These are phyloP conservation scores for Penicillium sp. DNA, from an alignment of 2,329 filamentous ascomycete genomes.

Conservation along the genomic window DNA sequence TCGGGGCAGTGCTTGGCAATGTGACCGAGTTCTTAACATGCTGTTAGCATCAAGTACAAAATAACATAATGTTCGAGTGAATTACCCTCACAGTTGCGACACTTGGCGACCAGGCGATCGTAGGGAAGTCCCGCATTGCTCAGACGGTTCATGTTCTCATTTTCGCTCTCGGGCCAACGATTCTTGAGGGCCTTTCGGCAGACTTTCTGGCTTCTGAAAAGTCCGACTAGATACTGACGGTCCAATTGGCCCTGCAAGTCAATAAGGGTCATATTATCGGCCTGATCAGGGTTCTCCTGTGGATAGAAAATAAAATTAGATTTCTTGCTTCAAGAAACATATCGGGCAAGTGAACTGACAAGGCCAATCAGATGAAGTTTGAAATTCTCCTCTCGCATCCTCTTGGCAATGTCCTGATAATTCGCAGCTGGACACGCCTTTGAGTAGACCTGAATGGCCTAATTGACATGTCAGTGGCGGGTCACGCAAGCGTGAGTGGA, in stretches of 20 bases:
- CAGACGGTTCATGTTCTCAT: slow-evolving; percentile 54
- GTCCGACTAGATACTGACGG: slow-evolving; percentile 51
- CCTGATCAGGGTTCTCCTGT: slow-evolving; percentile 41
- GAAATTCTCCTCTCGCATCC: slow-evolving; percentile 49
- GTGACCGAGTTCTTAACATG: slow-evolving; percentile 48
- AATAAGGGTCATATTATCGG: slow-evolving; percentile 49
- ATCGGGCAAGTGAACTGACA: slow-evolving; percentile 26
- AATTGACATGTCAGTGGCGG: slow-evolving; percentile 8
- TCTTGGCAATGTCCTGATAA: slow-evolving; percentile 51
- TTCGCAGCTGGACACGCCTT: slow-evolving; percentile 48
- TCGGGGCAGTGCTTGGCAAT: slow-evolving; percentile 46
- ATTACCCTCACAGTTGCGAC: slow-evolving; percentile 50
- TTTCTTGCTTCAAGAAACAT: neutral
- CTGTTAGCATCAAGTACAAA: slow-evolving; percentile 1
- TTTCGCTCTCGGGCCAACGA: slow-evolving; percentile 49
- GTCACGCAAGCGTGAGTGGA: neutral
- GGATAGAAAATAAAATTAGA: slow-evolving; percentile 8
- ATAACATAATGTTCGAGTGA: neutral
- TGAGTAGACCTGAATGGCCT: slow-evolving; percentile 51
- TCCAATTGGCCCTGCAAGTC: slow-evolving; percentile 53
- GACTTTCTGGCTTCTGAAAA: slow-evolving; percentile 48
- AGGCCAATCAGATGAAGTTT: slow-evolving; percentile 54
- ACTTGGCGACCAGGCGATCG: slow-evolving; percentile 52
- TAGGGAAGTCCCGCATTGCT: slow-evolving; percentile 51
- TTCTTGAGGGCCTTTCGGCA: slow-evolving; percentile 46